Percentiles rank a stretch among this genome's conserved stretches.
Evolutionary conservation across 805 yeast genomes (phyloP).

Genomic region (Ogataea nitratoaversa): DNA sequence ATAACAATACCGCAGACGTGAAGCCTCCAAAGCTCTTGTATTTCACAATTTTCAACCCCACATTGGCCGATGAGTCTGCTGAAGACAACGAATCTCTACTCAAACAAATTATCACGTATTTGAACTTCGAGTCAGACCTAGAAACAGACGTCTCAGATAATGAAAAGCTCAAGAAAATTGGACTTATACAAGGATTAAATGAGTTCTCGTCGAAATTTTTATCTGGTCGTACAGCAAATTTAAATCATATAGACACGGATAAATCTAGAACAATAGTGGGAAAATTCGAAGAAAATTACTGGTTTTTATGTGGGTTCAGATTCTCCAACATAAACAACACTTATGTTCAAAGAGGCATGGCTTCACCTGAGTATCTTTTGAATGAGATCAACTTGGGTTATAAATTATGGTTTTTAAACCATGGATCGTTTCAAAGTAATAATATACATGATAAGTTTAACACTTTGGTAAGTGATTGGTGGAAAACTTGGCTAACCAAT

Average conservation of each 20-base stretch:
- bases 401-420: slow-evolving; percentile 30
- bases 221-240: not conserved
- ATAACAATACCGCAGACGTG: not conserved
- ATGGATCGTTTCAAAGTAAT: slow-evolving; percentile 25
- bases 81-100: slow-evolving; percentile 21
- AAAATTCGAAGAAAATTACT: slow-evolving; percentile 28
- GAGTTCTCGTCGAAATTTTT: slow-evolving; percentile 25
- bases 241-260: slow-evolving; percentile 30
- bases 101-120: slow-evolving; percentile 23
- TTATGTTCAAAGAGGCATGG: slow-evolving; percentile 25
- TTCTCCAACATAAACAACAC: slow-evolving; percentile 11
- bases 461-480: slow-evolving; percentile 29
- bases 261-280: slow-evolving; percentile 30
- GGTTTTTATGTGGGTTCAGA: slow-evolving; percentile 29
- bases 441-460: slow-evolving; percentile 7
- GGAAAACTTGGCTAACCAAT: slow-evolving; percentile 33
- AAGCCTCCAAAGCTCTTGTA: slow-evolving; percentile 15
- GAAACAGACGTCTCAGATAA: slow-evolving; percentile 12
- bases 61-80: slow-evolving; percentile 7
- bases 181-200: slow-evolving; percentile 26
- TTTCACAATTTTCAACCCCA: slow-evolving; percentile 23
- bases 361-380: slow-evolving; percentile 31
- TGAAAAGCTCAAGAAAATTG: slow-evolving; percentile 22
- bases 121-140: slow-evolving; percentile 15
- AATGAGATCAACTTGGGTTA: slow-evolving; percentile 29